Evolutionary conservation across 2,329 filamentous ascomycete species (phyloP).

Genomic region (Periconia macrospinosa): DNA sequence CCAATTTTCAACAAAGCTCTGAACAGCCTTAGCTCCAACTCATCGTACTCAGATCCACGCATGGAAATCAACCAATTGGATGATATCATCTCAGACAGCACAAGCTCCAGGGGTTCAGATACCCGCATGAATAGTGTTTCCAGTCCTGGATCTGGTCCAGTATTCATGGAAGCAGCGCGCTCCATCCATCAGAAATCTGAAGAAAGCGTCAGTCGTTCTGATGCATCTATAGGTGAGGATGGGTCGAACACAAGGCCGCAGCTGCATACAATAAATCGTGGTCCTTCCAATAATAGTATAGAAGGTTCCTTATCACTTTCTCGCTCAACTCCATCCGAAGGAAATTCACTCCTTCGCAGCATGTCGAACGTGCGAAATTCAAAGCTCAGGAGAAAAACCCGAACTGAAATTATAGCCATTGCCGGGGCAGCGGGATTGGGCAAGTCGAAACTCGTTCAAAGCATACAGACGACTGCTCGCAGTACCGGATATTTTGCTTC

Average conservation of each 20-base stretch:
- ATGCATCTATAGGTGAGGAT: conserved; percentile 27
- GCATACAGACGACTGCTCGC: conserved; percentile 59
- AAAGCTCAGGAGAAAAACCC: conserved; percentile 55
- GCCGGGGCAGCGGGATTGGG: conserved; percentile 61
- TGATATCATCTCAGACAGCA: conserved; percentile 53
- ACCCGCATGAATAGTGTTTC: conserved; percentile 42
- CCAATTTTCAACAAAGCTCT: conserved; percentile 43
- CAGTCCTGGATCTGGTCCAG: conserved; percentile 14
- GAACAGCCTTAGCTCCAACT: conserved; percentile 56
- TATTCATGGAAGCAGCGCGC: conserved; percentile 29
- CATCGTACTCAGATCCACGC: conserved; percentile 55
- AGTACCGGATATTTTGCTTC: conserved; percentile 63
- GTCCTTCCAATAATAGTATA: conserved; percentile 33
- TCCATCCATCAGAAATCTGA: conserved; percentile 31
- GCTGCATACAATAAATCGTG: conserved; percentile 19
- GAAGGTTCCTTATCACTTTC: conserved; percentile 28
- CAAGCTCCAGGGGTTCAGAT: conserved; percentile 59
- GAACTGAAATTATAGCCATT: conserved; percentile 63
- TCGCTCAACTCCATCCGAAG: conserved; percentile 32
- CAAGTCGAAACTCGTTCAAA: conserved; percentile 63
- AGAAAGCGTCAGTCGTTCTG: conserved; percentile 28
- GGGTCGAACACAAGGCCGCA: conserved; percentile 23
- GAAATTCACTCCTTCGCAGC: conserved; percentile 23
- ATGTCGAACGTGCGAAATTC: conserved; percentile 43
- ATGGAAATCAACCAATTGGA: conserved; percentile 52